Base-by-base conservation (phyloP, 495 filamentous ascomycete species). In the Arthonia radiata region DNA sequence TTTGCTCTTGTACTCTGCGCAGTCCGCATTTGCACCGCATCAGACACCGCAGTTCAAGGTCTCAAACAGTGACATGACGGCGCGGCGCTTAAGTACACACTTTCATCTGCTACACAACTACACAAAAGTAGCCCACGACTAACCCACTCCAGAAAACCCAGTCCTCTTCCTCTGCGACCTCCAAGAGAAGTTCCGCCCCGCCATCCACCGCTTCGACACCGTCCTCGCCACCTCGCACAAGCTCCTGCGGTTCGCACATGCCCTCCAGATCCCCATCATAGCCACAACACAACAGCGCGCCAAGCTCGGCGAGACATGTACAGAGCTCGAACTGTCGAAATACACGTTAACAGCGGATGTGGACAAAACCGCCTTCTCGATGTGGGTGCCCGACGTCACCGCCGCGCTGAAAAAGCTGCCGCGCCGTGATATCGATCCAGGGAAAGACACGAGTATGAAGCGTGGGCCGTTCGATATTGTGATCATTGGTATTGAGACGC, bases 91-190 rank as follows among this genome's bases (percentile, higher is more conserved):
- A n/a, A n/a, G n/a, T n/a, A n/a, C n/a, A n/a, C n/a, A n/a, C n/a
- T n/a, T n/a, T n/a, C n/a, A n/a, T n/a, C n/a, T n/a, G n/a, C n/a
- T n/a, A n/a, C n/a, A n/a, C n/a, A n/a, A n/a, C n/a, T n/a, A n/a
- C n/a, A n/a, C n/a, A n/a, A n/a, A n/a, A n/a, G n/a, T n/a, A n/a
- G n/a, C n/a, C n/a, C n/a, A n/a, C n/a, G n/a, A n/a, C n/a, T n/a
- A n/a, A n/a, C n/a, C n/a, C n/a, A n/a, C n/a, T n/a, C n/a, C n/a
- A n/a, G n/a, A n/a, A n/a, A n/a, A n/a, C n/a, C n/a, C n/a, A n/a
- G n/a, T n/a, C n/a, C n/a, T n/a, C n/a, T n/a, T n/a, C n/a, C n/a
- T 97, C 40, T 97, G 86, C 54, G 86, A 97, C 39, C 61, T 93
- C 36, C 86, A 97, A 58, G 82, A 92, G 35, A 82, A 75, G 44